Base-by-base conservation (phyloP, 345 rosid genomes). In the Cardamine chenopodiifolia region DNA sequence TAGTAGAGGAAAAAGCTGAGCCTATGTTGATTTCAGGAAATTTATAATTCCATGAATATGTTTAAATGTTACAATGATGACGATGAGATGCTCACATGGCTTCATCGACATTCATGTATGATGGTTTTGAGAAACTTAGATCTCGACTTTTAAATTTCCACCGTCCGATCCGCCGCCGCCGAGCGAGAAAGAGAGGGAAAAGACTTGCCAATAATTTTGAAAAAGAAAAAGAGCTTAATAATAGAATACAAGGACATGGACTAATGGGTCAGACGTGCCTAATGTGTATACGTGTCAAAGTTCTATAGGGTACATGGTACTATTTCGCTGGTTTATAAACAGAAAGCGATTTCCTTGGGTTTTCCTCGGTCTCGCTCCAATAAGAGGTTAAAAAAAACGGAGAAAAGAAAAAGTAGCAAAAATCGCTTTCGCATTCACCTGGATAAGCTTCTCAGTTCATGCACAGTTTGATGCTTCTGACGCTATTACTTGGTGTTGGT, bases 161-260 rank as follows among this genome's bases (percentile, higher is more conserved):
- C 74, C 74, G 64, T 68, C 69, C 6, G 74, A 60, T 75, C 56
- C n/a, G 68, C 70, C 64, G 65, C 57, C 62, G 70, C n/a, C 8
- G 8, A 40, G 40, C 39, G 3, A 60, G 58, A 29, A 32, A 25
- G 39, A 56, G 72, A 74, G 66, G 66, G 72, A 55, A 44, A 42
- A 64, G 35, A n/a, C 29, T 26, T 34, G 37, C 49, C n/a, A 39
- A 26, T 15, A 26, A 31, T 28, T 49, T 48, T 58, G 18, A 26
- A 48, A 17, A 8, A 49, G 11, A n/a, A 26, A 47, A 66, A 20
- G 0, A 12, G 28, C 0, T 42, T 56, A 20, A 29, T 42, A 18
- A 26, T n/a, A 11, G 14, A 48, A 18, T 20, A 32, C 64, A 73
- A 19, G 15, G 11, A 19, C 13, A 10, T 50, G 15, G 19, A 6